Percentiles rank a stretch among this genome's conserved stretches.
phyloP scores from a whole-genome alignment of 1,284 basidiomycete species.

The Lignosus rhinocerotis region DNA sequence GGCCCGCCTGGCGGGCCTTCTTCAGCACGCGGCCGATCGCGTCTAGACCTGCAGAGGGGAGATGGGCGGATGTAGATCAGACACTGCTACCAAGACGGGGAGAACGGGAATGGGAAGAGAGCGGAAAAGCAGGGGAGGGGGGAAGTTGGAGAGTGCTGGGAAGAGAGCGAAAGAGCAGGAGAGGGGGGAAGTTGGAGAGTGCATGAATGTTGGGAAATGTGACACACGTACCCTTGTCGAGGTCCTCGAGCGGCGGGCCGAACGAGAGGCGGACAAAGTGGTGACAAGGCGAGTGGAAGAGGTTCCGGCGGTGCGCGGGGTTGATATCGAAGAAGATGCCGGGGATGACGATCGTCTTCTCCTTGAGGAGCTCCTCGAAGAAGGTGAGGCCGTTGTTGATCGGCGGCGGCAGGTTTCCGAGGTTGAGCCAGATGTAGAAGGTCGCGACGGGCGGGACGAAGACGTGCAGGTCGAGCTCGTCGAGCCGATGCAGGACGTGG shows the following conservation, averaged over 20 bases:
- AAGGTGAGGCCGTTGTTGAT: conserved; percentile 91
- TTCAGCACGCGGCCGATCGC: conserved; percentile 81
- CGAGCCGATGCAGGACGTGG: conserved; percentile 83
- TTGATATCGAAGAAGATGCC: conserved; percentile 92
- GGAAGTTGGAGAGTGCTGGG: too few relatives aligned
- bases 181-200: too few relatives aligned
- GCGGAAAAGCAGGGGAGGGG: too few relatives aligned
- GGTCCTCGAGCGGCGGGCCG: conserved; percentile 81
- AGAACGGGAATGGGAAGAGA: too few relatives aligned
- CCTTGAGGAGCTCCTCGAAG: conserved; percentile 93
- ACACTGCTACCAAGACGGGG: too few relatives aligned
- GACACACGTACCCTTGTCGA: conserved; percentile 67
- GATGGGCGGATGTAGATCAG: background rate
- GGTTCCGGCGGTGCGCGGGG: conserved; percentile 80
- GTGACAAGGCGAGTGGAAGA: conserved; percentile 91
- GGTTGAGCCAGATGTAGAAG: conserved; percentile 91
- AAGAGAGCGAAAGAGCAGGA: too few relatives aligned
- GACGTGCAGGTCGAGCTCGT: conserved; percentile 76
- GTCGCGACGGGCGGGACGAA: conserved; percentile 74
- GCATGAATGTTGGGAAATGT: background rate
- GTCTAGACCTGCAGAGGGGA: conserved; percentile 79
- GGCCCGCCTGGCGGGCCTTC: conserved; percentile 66
- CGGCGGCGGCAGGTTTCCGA: conserved; percentile 75
- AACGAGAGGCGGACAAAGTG: conserved; percentile 87
- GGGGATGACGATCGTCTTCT: conserved; percentile 87